Evolutionary conservation across 805 yeast species (phyloP).

Genomic region (Candida rishiriensis): DNA sequence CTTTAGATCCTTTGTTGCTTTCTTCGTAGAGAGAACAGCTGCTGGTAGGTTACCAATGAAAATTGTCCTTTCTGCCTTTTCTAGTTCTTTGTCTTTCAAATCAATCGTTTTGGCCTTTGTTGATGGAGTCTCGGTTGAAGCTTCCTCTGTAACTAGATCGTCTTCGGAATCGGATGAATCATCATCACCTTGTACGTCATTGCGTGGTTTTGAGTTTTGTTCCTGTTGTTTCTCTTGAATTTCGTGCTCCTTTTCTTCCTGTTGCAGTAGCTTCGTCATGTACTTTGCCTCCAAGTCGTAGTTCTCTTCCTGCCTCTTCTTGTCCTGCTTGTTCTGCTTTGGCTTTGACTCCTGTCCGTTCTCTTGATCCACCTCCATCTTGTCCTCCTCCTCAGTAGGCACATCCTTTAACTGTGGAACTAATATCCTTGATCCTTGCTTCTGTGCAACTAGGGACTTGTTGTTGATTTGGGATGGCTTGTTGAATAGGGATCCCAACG

Average conservation of each 20-base stretch:
- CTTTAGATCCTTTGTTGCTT: constrained; percentile 59
- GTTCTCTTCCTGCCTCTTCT: constrained; percentile 30
- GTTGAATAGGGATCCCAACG: constrained; percentile 31
- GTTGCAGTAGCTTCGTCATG: constrained; percentile 43
- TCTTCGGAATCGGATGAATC: constrained; percentile 15
- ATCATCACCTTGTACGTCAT: constrained; percentile 8
- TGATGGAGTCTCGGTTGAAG: constrained; percentile 5
- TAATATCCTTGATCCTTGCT: constrained; percentile 20
- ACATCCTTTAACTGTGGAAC: constrained; percentile 10
- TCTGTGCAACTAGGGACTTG: constrained; percentile 25
- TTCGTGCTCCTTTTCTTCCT: constrained; percentile 23
- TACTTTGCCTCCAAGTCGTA: constrained; percentile 54
- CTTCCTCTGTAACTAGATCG: constrained; percentile 13
- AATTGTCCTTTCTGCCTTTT: constrained; percentile 77
- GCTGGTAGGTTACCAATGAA: constrained; percentile 84
- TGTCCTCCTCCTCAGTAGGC: constrained; percentile 9
- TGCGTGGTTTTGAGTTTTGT: constrained; percentile 12
- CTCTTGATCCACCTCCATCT: constrained; percentile 17
- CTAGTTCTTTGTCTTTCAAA: constrained; percentile 66
- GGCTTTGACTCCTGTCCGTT: constrained; percentile 17
- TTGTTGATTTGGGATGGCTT: constrained; percentile 43
- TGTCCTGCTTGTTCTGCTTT: constrained; percentile 25
- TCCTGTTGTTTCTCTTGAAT: constrained; percentile 20
- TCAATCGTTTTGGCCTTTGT: constrained; percentile 47
- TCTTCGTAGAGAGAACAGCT: constrained; percentile 59